Base-by-base conservation (phyloP, 2,329 filamentous ascomycete genomes). In the Emmonsiellopsis sp. region DNA sequence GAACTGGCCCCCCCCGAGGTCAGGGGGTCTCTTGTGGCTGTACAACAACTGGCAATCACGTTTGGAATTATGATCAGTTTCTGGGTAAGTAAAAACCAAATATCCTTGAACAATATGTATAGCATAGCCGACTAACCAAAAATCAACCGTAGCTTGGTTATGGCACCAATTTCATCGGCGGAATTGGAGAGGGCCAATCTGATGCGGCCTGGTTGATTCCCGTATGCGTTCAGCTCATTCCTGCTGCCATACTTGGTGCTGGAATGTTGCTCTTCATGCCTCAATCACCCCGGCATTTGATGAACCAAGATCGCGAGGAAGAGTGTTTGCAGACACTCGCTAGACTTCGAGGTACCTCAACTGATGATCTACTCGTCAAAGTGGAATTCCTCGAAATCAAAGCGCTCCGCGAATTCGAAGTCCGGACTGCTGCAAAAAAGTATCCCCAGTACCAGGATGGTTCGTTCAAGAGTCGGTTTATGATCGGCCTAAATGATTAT, bases 341-440 rank as follows among this genome's bases (percentile, higher is more conserved):
- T 0, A 73, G 66, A 33, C 79, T 91, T 2, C 82, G 87, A n/a
- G 77, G 73, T 7, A 75, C 88, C 0, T 67, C 80, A 0, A 64
- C 73, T 9, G 81, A 87, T 59, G 79, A 89, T 62, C 79, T 87
- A 53, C 77, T 88, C 0, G 82, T 91, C 44, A 80, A 86, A 57
- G 76, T 90, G 1, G 87, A 91, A 62, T 88, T 84, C 63, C 77
- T 88, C 11, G 87, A 91, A 65, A 89, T 91, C 68, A 87, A 87
- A 65, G 85, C 86, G 0, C 82, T 88, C 64, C 83, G 81, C 0
- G 66, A 85, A 9, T 92, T 91, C 58, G 86, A 91, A 71, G 85
- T 86, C 65, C 78, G 82, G 34, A 82, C 80, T 0, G 74, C 84
- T 2, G 78, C 79, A 0, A 82, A 85, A 61, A 75, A 83, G 43